Conservation (phyloP, 345 rosid genomes). For the Citrus medica region DNA sequence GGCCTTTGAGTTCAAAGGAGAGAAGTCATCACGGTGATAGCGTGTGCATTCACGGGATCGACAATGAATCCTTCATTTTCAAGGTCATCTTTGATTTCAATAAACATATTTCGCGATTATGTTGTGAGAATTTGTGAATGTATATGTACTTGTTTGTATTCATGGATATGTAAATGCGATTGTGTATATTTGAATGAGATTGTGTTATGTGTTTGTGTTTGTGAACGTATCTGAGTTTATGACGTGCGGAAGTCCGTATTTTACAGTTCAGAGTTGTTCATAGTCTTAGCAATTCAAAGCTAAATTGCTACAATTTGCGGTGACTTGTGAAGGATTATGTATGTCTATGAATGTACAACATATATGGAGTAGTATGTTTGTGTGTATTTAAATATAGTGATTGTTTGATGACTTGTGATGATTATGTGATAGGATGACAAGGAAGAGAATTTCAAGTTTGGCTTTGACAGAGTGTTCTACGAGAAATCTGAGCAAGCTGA, state of each 20-base stretch:
- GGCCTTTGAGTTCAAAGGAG: slow-evolving; percentile 76
- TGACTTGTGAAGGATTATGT: neutral
- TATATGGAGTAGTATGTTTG: too few relatives aligned
- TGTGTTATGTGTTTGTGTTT: neutral
- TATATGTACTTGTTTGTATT: neutral
- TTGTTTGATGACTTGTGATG: neutral
- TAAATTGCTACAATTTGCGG: neutral
- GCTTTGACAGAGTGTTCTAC: slow-evolving; percentile 62
- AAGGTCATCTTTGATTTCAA: slow-evolving; percentile 35
- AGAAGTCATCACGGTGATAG: slow-evolving; percentile 42
- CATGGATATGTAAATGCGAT: neutral
- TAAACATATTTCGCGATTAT: neutral
- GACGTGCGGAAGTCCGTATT: neutral
- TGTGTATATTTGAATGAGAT: neutral
- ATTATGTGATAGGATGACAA: slow-evolving; percentile 51
- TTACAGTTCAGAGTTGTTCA: neutral
- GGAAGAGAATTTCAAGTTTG: slow-evolving; percentile 58
- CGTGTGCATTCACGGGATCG: slow-evolving; percentile 48
- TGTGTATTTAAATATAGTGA: neutral
- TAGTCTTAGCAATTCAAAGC: neutral
- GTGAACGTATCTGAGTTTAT: neutral
- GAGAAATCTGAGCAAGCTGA: slow-evolving; percentile 57
- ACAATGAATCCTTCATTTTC: slow-evolving; percentile 56
- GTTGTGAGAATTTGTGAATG: neutral
- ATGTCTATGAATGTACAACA: too few relatives aligned